A percentile compares a stretch with the other conserved stretches of the same genome.
phyloP scores from a whole-genome alignment of 208 protist genomes.

The Crithidia expoeki region DNA sequence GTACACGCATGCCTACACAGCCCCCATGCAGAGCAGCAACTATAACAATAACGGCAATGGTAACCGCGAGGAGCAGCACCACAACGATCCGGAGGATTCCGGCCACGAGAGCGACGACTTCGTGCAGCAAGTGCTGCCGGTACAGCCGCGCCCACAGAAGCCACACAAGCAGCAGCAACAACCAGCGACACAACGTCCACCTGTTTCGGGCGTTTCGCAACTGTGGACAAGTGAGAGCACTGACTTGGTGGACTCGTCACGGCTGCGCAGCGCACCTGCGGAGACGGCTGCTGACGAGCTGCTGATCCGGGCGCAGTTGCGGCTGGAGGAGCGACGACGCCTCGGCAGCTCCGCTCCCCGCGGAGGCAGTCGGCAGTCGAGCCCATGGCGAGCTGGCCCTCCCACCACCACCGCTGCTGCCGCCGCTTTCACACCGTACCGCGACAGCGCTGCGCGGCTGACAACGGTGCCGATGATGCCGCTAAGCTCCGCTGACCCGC shows the following conservation, averaged over 20 bases:
- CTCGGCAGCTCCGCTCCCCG: conserved; percentile 2
- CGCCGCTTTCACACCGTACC: neutral
- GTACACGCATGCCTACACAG: neutral
- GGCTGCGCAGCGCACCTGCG: neutral
- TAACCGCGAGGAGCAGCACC: neutral
- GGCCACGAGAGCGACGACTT: conserved; percentile 32
- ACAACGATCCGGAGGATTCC: conserved; percentile 10
- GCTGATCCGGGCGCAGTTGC: conserved; percentile 51
- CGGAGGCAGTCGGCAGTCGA: conserved; percentile 21
- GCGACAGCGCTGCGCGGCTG: neutral
- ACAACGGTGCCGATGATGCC: conserved; percentile 3
- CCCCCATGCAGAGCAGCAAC: neutral
- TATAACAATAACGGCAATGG: too few species aligned
- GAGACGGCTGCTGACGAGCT: conserved; percentile 36
- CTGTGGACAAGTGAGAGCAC: conserved; percentile 10
- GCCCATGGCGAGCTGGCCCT: conserved; percentile 9
- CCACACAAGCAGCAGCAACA: neutral
- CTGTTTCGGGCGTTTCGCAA: neutral
- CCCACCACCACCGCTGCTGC: neutral
- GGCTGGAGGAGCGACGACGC: conserved; percentile 45
- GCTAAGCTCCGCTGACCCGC: conserved; percentile 26
- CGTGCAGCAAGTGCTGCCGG: conserved; percentile 32
- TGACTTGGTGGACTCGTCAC: neutral
- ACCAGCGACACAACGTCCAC: neutral
- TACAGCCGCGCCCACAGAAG: neutral